Evolutionary conservation across 2,329 filamentous ascomycete genomes (phyloP).

Genomic region (Microcera coccophila): DNA sequence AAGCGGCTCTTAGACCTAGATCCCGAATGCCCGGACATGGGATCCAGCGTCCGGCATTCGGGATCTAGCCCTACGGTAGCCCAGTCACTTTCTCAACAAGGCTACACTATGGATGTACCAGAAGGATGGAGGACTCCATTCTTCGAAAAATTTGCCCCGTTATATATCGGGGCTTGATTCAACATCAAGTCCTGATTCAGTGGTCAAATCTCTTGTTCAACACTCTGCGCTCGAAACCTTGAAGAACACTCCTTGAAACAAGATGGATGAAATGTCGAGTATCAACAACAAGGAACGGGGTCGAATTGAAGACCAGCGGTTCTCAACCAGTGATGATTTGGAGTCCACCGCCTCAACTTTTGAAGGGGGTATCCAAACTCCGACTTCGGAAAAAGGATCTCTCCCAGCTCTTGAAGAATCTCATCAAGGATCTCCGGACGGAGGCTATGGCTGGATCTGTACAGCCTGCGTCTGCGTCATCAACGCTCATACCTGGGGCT

Average conservation of each 20-base stretch:
- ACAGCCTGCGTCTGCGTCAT: constrained; percentile 43
- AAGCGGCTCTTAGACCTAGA: too few relatives aligned
- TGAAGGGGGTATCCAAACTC: constrained; percentile 14
- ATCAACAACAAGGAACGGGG: constrained; percentile 9
- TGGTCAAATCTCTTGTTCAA: neutral
- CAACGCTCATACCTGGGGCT: constrained; percentile 70
- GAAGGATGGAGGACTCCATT: too few relatives aligned
- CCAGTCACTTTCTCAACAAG: neutral
- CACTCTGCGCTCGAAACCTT: neutral
- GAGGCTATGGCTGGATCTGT: constrained; percentile 54
- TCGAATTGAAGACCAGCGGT: neutral
- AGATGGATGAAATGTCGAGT: constrained; percentile 19
- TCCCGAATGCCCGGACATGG: too few relatives aligned
- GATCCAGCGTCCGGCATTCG: too few relatives aligned
- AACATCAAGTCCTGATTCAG: neutral
- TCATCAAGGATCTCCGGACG: constrained; percentile 47
- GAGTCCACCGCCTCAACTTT: constrained; percentile 15
- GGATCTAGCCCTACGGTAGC: too few relatives aligned
- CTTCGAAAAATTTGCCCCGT: neutral
- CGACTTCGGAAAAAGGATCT: constrained; percentile 11
- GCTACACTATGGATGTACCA: too few relatives aligned
- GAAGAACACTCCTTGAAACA: constrained; percentile 6
- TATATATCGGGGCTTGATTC: too few relatives aligned
- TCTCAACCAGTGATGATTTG: neutral
- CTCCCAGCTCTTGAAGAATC: constrained; percentile 9